These are phyloP conservation scores for Orbilia quercus DNA, from an alignment of 2,329 filamentous ascomycete species.

Conservation along the genomic window DNA sequence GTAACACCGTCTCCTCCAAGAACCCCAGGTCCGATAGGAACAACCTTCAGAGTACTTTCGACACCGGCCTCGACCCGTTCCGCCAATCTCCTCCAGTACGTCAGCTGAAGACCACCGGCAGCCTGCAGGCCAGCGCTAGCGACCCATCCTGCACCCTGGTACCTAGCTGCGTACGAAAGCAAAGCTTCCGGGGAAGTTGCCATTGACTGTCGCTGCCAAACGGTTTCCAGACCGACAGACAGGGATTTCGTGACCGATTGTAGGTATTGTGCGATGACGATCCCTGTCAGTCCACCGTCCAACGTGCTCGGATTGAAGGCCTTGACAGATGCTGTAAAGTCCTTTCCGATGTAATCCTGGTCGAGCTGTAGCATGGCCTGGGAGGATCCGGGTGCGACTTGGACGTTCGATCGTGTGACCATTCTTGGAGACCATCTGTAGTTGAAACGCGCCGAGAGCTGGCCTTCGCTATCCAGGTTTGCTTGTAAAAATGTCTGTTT, in stretches of 20 bases:
- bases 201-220: slow-evolving; percentile 89
- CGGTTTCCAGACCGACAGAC: slow-evolving; percentile 86
- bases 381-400: slow-evolving; percentile 77
- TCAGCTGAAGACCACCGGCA: slow-evolving; percentile 86
- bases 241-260: slow-evolving; percentile 90
- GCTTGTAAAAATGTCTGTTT: slow-evolving; percentile 91
- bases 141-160: slow-evolving; percentile 92
- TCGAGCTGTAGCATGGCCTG: slow-evolving; percentile 94
- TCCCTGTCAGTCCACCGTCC: slow-evolving; percentile 91
- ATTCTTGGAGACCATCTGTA: slow-evolving; percentile 84
- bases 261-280: slow-evolving; percentile 94
- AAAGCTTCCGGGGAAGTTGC: slow-evolving; percentile 89
- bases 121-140: slow-evolving; percentile 89
- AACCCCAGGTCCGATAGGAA: slow-evolving; percentile 79
- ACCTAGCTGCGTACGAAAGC: slow-evolving; percentile 88
- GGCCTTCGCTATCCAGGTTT: slow-evolving; percentile 91
- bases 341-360: slow-evolving; percentile 91
- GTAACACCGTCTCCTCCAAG: slow-evolving; percentile 84
- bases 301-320: slow-evolving; percentile 93
- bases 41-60: slow-evolving; percentile 89
- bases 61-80: slow-evolving; percentile 97
- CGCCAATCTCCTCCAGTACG: slow-evolving; percentile 92
- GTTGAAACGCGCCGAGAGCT: slow-evolving; percentile 89
- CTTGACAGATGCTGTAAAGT: slow-evolving; percentile 94
- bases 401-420: slow-evolving; percentile 86